Conservation (phyloP, 192 early-diverging fungal species). For the Spinellus fusiger region DNA sequence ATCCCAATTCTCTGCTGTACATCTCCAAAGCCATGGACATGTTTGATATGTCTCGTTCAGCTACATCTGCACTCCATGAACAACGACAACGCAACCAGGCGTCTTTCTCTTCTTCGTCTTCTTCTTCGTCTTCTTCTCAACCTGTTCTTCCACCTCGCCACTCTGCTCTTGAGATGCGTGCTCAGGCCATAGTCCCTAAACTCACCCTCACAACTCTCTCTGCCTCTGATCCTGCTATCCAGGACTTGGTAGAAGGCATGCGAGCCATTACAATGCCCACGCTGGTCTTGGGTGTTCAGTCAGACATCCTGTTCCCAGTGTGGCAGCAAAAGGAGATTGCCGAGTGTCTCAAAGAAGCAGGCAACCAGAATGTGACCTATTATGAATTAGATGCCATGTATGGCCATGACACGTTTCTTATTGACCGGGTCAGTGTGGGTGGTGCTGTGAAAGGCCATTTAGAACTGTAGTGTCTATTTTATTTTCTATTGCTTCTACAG, state of each 20-base stretch:
- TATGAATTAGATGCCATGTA: constrained; percentile 96
- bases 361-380: constrained; percentile 89
- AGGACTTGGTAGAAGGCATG: constrained; percentile 71
- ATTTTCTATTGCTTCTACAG: too few species aligned
- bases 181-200: constrained; percentile 2
- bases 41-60: constrained; percentile 84
- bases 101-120: too few species aligned
- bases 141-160: constrained; percentile 34
- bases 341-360: constrained; percentile 71
- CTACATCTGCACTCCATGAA: constrained; percentile 29
- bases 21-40: constrained; percentile 98
- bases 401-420: constrained; percentile 96
- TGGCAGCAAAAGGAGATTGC: constrained; percentile 97
- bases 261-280: constrained; percentile 67
- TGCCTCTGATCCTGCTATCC: constrained; percentile 39
- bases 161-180: constrained; percentile 26
- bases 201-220: constrained; percentile 17
- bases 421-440: constrained; percentile 85
- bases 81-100: constrained; percentile 44
- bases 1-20: constrained; percentile 89
- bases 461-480: constrained; percentile 35
- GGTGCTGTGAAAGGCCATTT: constrained; percentile 91
- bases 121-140: constrained; percentile 39
- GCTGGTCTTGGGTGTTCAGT: constrained; percentile 89
- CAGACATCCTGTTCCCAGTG: constrained; percentile 91